A percentile compares a stretch with the other conserved stretches of the same genome.
Evolutionary conservation across 164 flowering plant species (phyloP).

Genomic region (Hamamelis virginiana): DNA sequence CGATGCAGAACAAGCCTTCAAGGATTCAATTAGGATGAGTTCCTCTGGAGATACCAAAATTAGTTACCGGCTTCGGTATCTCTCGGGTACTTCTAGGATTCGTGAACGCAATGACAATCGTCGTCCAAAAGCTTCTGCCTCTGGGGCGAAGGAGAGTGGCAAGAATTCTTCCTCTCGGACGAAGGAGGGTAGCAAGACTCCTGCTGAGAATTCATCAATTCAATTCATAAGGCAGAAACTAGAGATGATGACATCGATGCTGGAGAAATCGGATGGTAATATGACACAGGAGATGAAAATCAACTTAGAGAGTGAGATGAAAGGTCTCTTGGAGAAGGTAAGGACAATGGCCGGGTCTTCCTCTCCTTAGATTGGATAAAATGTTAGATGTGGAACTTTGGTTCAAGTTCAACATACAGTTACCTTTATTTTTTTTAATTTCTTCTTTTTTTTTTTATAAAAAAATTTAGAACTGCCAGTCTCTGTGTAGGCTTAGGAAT

Average conservation of each 20-base stretch:
- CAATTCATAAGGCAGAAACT: conserved; percentile 34
- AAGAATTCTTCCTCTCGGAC: conserved; percentile 9
- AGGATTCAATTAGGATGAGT: conserved; percentile 14
- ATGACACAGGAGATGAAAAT: conserved; percentile 26
- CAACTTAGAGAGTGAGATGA: conserved; percentile 32
- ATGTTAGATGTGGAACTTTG: not conserved
- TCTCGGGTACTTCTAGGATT: conserved; percentile 11
- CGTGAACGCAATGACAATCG: conserved; percentile 6
- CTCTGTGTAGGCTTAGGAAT: not conserved
- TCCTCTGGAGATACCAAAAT: conserved; percentile 30
- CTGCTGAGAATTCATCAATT: conserved; percentile 17
- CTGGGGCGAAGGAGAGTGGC: conserved; percentile 6
- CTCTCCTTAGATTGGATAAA: not conserved
- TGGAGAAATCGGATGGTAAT: conserved; percentile 31
- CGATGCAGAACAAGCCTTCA: conserved; percentile 44
- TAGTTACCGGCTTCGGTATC: conserved; percentile 23
- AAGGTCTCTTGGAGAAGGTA: conserved; percentile 36
- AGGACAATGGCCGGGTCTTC: conserved; percentile 12
- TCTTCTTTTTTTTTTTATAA: no score
- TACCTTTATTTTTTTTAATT: no score
- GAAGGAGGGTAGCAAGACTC: conserved; percentile 7
- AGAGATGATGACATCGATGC: conserved; percentile 28
- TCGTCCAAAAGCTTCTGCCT: conserved; percentile 5
- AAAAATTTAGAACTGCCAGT: no score
- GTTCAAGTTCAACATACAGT: no score